A percentile compares a stretch with the other conserved stretches of the same genome.
phyloP scores from a whole-genome alignment of 2,329 filamentous ascomycete genomes.

The Cordyceps fumosorosea region DNA sequence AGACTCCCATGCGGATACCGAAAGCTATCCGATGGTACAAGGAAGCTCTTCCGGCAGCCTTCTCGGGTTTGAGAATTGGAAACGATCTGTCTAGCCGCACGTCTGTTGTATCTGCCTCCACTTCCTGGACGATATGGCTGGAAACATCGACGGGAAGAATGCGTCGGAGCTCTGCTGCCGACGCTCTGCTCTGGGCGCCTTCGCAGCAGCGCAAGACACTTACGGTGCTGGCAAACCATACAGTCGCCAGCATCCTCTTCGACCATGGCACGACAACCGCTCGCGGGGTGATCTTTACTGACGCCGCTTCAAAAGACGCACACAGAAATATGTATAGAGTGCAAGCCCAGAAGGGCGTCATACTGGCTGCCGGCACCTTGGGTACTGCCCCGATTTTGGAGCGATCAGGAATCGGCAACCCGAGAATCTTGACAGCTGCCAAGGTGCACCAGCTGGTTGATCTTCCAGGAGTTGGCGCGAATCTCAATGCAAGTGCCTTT shows the following conservation, averaged over 20 bases:
- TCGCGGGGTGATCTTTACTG: conserved; percentile 7
- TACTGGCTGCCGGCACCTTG: conserved; percentile 16
- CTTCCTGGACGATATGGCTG: conserved; percentile 21
- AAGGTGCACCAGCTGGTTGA: conserved; percentile 42
- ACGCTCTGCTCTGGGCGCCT: conserved; percentile 27
- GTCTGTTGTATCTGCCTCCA: conserved; percentile 19
- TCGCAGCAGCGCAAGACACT: conserved; percentile 26
- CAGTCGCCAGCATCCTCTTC: conserved; percentile 31
- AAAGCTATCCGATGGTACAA: conserved; percentile 19
- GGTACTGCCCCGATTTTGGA: conserved; percentile 36
- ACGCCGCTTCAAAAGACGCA: conserved; percentile 32
- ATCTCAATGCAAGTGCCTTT: conserved; percentile 16
- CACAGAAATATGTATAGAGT: conserved; percentile 32
- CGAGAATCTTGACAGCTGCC: conserved; percentile 37
- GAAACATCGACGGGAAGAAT: conserved; percentile 14
- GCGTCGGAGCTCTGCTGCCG: conserved; percentile 20
- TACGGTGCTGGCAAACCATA: conserved; percentile 17
- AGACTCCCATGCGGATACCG: conserved; percentile 20
- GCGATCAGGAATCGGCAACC: conserved; percentile 47
- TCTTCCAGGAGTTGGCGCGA: conserved; percentile 46
- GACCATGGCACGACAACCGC: conserved; percentile 6
- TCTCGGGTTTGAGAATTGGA: conserved; percentile 18
- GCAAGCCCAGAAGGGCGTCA: conserved; percentile 12
- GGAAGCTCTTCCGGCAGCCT: conserved; percentile 15
- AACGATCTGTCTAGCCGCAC: conserved; percentile 20